A percentile compares a stretch with the other conserved stretches of the same genome.
phyloP scores from a whole-genome alignment of 208 protist species.

The Jaenimonas drosophilae region DNA sequence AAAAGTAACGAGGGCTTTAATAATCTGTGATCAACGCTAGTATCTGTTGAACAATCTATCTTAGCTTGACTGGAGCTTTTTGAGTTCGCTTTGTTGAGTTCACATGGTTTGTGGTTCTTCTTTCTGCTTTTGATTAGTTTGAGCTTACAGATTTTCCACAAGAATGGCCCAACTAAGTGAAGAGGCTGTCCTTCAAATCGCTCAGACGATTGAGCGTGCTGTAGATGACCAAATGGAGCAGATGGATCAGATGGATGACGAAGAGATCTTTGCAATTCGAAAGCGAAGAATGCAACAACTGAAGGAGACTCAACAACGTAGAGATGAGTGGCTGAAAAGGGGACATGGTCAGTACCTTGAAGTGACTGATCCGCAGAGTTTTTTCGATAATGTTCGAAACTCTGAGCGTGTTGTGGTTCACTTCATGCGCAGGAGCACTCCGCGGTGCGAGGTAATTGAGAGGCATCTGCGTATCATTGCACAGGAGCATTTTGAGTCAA shows the following conservation, averaged over 20 bases:
- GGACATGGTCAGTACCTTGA: constrained; percentile 82
- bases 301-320: constrained; percentile 61
- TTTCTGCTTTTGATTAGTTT: constrained; percentile 8
- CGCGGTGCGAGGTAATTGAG: constrained; percentile 80
- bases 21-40: constrained; percentile 3
- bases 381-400: constrained; percentile 66
- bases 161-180: constrained; percentile 21
- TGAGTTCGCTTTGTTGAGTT: not conserved
- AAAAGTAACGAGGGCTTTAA: constrained; percentile 22
- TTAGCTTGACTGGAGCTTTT: not conserved
- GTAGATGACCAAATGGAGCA: constrained; percentile 78
- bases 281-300: constrained; percentile 60
- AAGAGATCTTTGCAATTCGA: constrained; percentile 69
- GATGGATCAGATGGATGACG: constrained; percentile 87
- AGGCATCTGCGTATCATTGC: constrained; percentile 74
- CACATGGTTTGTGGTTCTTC: constrained; percentile 2
- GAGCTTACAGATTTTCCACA: not conserved
- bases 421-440: constrained; percentile 84
- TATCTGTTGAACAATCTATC: not conserved
- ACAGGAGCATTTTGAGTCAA: constrained; percentile 73
- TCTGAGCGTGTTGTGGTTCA: constrained; percentile 86
- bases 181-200: constrained; percentile 62
- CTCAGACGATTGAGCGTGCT: constrained; percentile 74
- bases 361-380: constrained; percentile 64
- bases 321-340: constrained; percentile 66